Percentiles rank a stretch among this genome's conserved stretches.
These are phyloP conservation scores for Papilionanthe hybrid DNA, from an alignment of 116 monocot genomes.

Conservation along the genomic window DNA sequence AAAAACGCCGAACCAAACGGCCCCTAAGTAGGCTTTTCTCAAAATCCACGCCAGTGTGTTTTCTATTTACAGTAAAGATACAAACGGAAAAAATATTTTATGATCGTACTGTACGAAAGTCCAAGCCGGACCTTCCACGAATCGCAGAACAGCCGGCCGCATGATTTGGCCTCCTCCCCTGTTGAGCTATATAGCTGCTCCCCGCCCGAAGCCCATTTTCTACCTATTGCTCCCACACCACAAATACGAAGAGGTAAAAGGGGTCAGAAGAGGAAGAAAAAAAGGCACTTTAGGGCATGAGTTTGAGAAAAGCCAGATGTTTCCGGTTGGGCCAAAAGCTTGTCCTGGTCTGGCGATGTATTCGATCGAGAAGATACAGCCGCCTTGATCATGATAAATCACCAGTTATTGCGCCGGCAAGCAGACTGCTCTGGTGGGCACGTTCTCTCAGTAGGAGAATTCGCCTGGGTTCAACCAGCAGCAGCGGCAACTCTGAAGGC, in stretches of 20 bases:
- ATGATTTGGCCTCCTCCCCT: too few relatives aligned
- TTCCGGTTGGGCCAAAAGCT: neutral
- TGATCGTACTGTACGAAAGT: too few relatives aligned
- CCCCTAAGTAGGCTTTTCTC: too few relatives aligned
- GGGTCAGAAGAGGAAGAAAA: neutral
- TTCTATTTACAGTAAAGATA: too few relatives aligned
- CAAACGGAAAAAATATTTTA: too few relatives aligned
- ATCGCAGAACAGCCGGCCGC: too few relatives aligned
- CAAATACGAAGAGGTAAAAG: neutral
- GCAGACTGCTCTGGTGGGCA: neutral
- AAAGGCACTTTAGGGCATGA: neutral
- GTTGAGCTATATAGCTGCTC: neutral
- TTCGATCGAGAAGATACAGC: neutral
- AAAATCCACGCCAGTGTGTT: too few relatives aligned
- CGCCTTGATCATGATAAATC: neutral
- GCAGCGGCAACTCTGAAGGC: neutral
- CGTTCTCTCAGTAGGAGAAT: neutral
- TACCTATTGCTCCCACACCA: too few relatives aligned
- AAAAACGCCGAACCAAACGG: too few relatives aligned
- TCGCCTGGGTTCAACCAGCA: neutral
- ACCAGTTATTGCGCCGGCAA: neutral
- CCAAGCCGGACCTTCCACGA: too few relatives aligned
- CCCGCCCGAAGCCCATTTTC: too few relatives aligned
- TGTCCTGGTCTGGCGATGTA: neutral
- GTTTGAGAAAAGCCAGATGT: neutral